Conservation (phyloP, 345 rosid species). For the Populus davidiana region DNA sequence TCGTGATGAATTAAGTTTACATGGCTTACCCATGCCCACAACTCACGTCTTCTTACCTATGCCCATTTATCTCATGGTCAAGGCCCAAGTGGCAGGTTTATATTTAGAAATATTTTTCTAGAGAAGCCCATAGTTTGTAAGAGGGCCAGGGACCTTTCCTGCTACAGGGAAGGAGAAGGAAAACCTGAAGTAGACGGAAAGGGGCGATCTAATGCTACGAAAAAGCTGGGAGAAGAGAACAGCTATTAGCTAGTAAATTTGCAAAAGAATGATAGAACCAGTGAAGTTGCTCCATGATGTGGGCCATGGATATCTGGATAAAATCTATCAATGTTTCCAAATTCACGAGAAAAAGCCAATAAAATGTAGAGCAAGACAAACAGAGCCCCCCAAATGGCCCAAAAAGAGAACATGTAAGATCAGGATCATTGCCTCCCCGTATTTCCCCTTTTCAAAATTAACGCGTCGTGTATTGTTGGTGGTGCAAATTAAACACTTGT, state of each 20-base stretch:
- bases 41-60: neutral
- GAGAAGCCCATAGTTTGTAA: neutral
- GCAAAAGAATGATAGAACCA: neutral
- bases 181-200: neutral
- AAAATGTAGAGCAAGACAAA: slow-evolving; percentile 21
- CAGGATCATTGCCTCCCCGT: too few relatives aligned
- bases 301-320: slow-evolving; percentile 21
- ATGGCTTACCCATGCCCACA: too few relatives aligned
- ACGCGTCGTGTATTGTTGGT: neutral
- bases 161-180: neutral
- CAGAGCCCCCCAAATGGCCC: slow-evolving; percentile 11
- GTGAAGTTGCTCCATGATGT: slow-evolving; percentile 1
- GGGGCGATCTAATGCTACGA: too few relatives aligned
- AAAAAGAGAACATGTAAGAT: neutral
- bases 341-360: slow-evolving; percentile 20
- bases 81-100: neutral
- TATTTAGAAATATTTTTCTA: neutral
- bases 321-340: slow-evolving; percentile 22
- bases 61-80: too few relatives aligned
- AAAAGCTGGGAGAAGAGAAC: neutral
- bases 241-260: neutral
- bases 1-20: neutral
- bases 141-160: neutral
- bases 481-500: neutral
- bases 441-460: neutral